These are phyloP conservation scores for Xerocomus brunneocitrinus DNA, from an alignment of 768 basidiomycete genomes.

Conservation along the genomic window DNA sequence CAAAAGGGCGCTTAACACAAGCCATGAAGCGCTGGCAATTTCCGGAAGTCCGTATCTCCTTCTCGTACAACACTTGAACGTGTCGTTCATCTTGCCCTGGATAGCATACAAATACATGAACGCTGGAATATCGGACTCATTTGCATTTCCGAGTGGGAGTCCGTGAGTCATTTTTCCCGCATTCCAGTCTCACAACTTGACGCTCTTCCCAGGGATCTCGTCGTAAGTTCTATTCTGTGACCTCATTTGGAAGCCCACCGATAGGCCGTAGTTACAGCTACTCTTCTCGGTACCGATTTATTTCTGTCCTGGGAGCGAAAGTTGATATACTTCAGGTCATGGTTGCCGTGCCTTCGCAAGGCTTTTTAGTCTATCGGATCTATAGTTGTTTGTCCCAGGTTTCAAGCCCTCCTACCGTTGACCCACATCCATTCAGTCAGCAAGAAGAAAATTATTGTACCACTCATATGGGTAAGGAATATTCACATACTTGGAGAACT, in stretches of 20 bases:
- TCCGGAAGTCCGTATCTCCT: not conserved
- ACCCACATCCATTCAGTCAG: not conserved
- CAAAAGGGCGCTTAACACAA: not conserved
- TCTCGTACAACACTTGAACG: not conserved
- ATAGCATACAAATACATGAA: not conserved
- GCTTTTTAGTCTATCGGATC: conserved; percentile 12
- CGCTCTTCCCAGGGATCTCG: not conserved
- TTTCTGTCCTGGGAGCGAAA: not conserved
- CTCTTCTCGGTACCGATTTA: not conserved
- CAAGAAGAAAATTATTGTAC: not conserved
- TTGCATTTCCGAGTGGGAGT: not conserved
- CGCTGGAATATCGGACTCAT: not conserved
- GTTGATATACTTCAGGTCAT: conserved; percentile 3
- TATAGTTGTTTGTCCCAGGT: conserved; percentile 6
- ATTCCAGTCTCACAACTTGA: too few relatives aligned
- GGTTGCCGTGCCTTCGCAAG: conserved; percentile 4
- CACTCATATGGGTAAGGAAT: not conserved
- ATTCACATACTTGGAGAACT: too few relatives aligned
- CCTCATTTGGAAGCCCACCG: not conserved
- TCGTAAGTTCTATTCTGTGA: not conserved
- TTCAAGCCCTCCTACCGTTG: not conserved
- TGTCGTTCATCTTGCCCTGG: not conserved
- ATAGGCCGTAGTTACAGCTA: conserved; percentile 2
- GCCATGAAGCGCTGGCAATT: not conserved
- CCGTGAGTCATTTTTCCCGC: not conserved